Base-by-base conservation (phyloP, 495 filamentous ascomycete species). In the Extremus antarcticus region DNA sequence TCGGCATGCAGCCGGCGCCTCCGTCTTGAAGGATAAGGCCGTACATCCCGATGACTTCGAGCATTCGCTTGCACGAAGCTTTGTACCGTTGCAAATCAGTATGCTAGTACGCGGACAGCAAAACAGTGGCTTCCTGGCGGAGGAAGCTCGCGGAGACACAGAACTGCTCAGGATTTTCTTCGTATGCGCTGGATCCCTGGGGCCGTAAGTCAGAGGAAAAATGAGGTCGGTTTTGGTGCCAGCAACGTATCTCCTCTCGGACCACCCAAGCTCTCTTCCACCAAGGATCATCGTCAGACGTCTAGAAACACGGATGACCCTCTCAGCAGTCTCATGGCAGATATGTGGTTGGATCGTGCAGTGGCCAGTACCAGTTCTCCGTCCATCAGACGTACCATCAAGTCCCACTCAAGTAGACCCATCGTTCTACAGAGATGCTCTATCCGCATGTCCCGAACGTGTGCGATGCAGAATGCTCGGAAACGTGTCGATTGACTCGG, bases 321-420 rank as follows among this genome's bases (percentile, higher is more conserved):
- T 45, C 41, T 45, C 41, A 17, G 17, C 17, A n/a, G 41, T 45
- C 8, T n/a, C 20, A 8, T n/a, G 7, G 41, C 41, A 4, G 13
- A 35, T 35, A 35, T 35, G 29, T 13, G 29, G 29, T 35, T 13
- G 29, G 13, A 35, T 7, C 29, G 41, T 45, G 41, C 16, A 22
- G 41, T 8, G 7, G 7, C 8, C 8, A 45, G n/a, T 8, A n/a
- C 17, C 16, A 45, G 41, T n/a, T 22, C 20, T 45, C 20, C 20
- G 41, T 45, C 17, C 41, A 45, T 45, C n/a, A 45, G 41, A n/a
- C 41, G 41, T 8, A 45, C 41, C 41, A 45, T 45, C 41, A 45
- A 9, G 9, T 39, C 35, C n/a, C 35, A 39, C 35, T 39, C n/a
- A n/a, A n/a, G n/a, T n/a, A 39, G 35, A 39, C n/a, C n/a, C n/a